Base-by-base conservation (phyloP, 768 basidiomycete genomes). In the Candolleomyces aberdarensis region DNA sequence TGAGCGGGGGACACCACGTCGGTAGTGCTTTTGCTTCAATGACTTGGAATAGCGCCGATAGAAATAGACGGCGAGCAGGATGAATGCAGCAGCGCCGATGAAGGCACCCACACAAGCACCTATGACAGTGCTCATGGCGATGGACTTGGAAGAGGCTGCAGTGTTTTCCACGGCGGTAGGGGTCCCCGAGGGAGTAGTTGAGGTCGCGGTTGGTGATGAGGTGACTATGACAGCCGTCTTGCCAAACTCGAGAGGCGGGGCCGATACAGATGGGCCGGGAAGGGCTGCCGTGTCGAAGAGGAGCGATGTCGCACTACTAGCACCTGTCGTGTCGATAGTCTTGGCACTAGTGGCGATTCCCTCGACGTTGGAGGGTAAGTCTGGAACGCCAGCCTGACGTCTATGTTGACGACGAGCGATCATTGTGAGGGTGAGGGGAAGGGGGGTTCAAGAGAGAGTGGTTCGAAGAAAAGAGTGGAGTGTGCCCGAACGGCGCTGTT, bases 91-190 rank as follows among this genome's bases (percentile, higher is more conserved):
- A 32, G 80, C 76, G 49, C 86, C 82, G 43, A 81, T 80, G 65
- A 89, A 79, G 26, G 86, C 84, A 4, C 81, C 88, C 1, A 88
- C 74, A 63, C 88, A 90, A 20, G 80, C 80, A 4, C 81, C 88
- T 39, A 91, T 75, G 39, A 88, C 87, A 5, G 85, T 82, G 60
- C 79, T 76, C 60, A 82, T 65, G 4, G 82, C 67, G 15, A 84
- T 81, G 5, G 71, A 60, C 36, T 36, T 36, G 19, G 71, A 71
- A 43, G 66, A 63, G 17, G 69, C 58, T 51, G 65, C 59, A 47
- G 52, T 63, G 29, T 74, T 69, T 39, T 72, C 65, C 1, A 63
- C 64, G 11, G 68, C 57, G 2, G 65, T 63, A 44, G 40, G 60
- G 9, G 63, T 53, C 20, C 63, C 57, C 13, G 62, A 54, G 7